Conservation (phyloP, 306 rosid species). For the Cicer arietinum region DNA sequence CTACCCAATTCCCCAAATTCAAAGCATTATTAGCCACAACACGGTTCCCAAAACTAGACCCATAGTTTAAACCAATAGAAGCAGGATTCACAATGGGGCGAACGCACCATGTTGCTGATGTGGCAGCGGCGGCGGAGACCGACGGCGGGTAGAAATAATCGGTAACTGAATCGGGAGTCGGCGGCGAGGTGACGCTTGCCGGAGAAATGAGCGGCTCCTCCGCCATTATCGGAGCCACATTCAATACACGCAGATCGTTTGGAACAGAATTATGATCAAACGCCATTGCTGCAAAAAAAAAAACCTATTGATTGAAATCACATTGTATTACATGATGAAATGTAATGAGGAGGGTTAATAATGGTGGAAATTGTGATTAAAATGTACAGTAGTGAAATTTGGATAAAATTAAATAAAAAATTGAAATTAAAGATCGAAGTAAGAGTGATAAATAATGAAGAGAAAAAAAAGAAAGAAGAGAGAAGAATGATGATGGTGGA, state of each 20-base stretch:
- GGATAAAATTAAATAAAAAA: not conserved
- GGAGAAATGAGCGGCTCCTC: constrained; percentile 71
- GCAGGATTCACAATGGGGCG: constrained; percentile 55
- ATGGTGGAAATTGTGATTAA: constrained; percentile 37
- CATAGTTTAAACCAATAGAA: constrained; percentile 52
- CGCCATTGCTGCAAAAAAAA: constrained; percentile 57
- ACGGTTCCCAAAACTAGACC: constrained; percentile 47
- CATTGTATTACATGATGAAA: no score
- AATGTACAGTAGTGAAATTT: constrained; percentile 45
- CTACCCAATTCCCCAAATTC: constrained; percentile 54
- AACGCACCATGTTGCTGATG: constrained; percentile 62
- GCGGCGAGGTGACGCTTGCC: constrained; percentile 24
- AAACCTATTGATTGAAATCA: not conserved
- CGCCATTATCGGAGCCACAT: constrained; percentile 56
- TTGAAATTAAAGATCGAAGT: not conserved
- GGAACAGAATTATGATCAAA: constrained; percentile 75
- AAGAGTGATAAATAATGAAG: not conserved
- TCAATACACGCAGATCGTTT: constrained; percentile 64
- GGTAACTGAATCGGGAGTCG: constrained; percentile 45
- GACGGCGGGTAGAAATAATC: constrained; percentile 55
- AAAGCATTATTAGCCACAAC: constrained; percentile 49
- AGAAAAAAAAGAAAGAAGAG: not conserved
- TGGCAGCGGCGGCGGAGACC: constrained; percentile 53
- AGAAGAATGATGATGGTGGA: not conserved
- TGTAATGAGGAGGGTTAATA: no score